Evolutionary conservation across 192 early-diverging fungal species (phyloP), one percentile per base, ranked within the genome.

Genomic region (Pecoramyces ruminantium): DNA sequence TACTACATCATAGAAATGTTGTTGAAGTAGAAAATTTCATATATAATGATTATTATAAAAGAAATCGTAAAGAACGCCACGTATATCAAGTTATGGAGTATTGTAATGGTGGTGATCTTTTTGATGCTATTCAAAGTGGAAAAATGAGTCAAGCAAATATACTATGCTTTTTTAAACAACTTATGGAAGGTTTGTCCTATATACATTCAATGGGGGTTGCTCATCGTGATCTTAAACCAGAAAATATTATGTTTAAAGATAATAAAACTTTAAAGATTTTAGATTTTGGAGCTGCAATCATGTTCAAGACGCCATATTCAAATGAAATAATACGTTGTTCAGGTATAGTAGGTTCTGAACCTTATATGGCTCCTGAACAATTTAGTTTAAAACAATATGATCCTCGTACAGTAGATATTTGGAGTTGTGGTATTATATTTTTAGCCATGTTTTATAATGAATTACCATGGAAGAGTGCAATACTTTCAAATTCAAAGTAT

Each of bases 171-270:
- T 81, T 39, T 17, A 16, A 17, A 18, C 81, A 81, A 79, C 17
- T 81, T 25, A 79, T 81, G 42, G 80, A 81, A 77, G 81, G 87
- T 25, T 79, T 89, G 29, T 86, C 87, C 78, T 90, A 92, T 83
- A 90, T 92, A 38, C 92, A 95, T 84, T 85, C 84, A 11, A 82
- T 88, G 77, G 89, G 90, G 8, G 88, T 95, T 38, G 92, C 89
- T 78, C 94, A 95, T 81, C 87, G 93, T 34, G 94, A 95, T 82
- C 87, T 95, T 78, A 95, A 95, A 84, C 93, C 93, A 30, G 94
- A 95, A 82, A 95, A 95, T 67, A 92, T 95, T 29, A 79, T 81
- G 81, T 79, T 81, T n/a, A 29, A 77, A 29, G n/a, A 34, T 38
- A 11, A n/a, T 29, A 29, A 29, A 28, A 58, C 38, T n/a, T 38